Evolutionary conservation across 2,329 filamentous ascomycete species (phyloP).

Genomic region (Triangularia setosa): DNA sequence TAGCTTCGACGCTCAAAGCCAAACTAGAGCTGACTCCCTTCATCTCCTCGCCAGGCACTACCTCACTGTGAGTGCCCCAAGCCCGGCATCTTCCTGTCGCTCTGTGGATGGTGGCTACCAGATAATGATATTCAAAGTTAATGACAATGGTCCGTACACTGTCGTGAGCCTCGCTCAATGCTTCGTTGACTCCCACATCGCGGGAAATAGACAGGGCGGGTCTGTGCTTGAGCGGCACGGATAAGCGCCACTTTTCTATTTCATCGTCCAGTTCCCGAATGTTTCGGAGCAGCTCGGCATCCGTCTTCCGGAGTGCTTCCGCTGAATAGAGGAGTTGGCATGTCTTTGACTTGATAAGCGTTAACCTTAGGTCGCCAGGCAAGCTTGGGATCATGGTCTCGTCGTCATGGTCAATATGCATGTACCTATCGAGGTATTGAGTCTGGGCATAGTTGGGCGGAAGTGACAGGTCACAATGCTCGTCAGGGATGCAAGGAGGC

Average conservation of each 20-base stretch:
- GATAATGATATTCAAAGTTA: slow-evolving; percentile 53
- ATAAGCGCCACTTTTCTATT: slow-evolving; percentile 51
- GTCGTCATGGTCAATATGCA: slow-evolving; percentile 19
- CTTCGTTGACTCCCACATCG: neutral
- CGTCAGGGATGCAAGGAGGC: slow-evolving; percentile 47
- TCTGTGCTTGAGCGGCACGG: slow-evolving; percentile 41
- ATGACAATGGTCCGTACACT: slow-evolving; percentile 47
- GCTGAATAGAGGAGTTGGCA: slow-evolving; percentile 48
- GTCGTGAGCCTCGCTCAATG: slow-evolving; percentile 16
- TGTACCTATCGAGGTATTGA: slow-evolving; percentile 23
- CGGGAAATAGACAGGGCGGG: slow-evolving; percentile 43
- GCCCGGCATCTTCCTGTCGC: slow-evolving; percentile 49
- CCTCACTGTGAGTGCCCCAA: slow-evolving; percentile 26
- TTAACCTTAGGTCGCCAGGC: slow-evolving; percentile 47
- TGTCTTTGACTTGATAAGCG: slow-evolving; percentile 49
- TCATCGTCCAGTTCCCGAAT: slow-evolving; percentile 56
- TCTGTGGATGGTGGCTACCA: slow-evolving; percentile 52
- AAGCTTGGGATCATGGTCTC: slow-evolving; percentile 33
- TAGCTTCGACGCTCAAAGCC: slow-evolving; percentile 51
- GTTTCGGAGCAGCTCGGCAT: slow-evolving; percentile 50
- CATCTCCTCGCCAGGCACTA: slow-evolving; percentile 32
- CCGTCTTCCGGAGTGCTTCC: slow-evolving; percentile 44
- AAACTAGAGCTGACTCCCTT: slow-evolving; percentile 50
- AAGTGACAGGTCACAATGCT: slow-evolving; percentile 50
- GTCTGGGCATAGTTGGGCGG: slow-evolving; percentile 39